These are phyloP conservation scores for Wallacemonas rigidus DNA, from an alignment of 208 protist genomes.

Conservation along the genomic window DNA sequence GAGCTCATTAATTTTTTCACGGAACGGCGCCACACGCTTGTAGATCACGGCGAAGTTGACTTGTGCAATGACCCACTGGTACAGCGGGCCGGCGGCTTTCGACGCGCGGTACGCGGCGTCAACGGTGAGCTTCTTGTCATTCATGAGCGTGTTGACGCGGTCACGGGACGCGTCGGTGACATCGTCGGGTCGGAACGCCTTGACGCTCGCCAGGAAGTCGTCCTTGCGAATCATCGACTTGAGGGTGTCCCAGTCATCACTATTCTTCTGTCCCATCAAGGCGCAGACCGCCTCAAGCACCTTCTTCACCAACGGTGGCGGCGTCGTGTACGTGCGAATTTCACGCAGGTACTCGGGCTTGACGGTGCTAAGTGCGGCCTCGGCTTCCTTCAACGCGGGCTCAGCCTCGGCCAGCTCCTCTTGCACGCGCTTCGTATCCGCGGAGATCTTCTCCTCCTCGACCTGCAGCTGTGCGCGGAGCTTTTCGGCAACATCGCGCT, in stretches of 20 bases:
- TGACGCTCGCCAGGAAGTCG: constrained; percentile 95
- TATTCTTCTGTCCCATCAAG: constrained; percentile 80
- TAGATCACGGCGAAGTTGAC: constrained; percentile 95
- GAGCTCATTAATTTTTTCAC: constrained; percentile 91
- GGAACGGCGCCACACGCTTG: constrained; percentile 92
- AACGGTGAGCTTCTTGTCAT: constrained; percentile 93
- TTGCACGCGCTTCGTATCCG: constrained; percentile 63
- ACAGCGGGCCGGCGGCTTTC: constrained; percentile 96
- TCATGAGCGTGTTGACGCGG: constrained; percentile 80
- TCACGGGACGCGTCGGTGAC: constrained; percentile 66
- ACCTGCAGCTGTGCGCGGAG: constrained; percentile 84
- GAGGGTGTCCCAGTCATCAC: constrained; percentile 94
- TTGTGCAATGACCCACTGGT: constrained; percentile 97
- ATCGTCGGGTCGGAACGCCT: constrained; percentile 94
- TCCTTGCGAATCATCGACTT: constrained; percentile 91
- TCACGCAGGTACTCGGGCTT: constrained; percentile 97
- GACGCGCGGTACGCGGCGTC: constrained; percentile 95
- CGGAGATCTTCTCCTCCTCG: constrained; percentile 77
- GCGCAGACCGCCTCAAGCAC: constrained; percentile 92
- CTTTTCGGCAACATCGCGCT: constrained; percentile 65
- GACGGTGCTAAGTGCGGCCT: constrained; percentile 96
- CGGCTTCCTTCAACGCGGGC: constrained; percentile 94
- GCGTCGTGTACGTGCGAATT: constrained; percentile 96
- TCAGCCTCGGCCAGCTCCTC: constrained; percentile 89
- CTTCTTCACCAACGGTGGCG: constrained; percentile 95